Percentiles rank a stretch among this genome's conserved stretches.
These are phyloP conservation scores for Drosera spatulata DNA, from an alignment of 179 eudicot genomes.

Conservation along the genomic window DNA sequence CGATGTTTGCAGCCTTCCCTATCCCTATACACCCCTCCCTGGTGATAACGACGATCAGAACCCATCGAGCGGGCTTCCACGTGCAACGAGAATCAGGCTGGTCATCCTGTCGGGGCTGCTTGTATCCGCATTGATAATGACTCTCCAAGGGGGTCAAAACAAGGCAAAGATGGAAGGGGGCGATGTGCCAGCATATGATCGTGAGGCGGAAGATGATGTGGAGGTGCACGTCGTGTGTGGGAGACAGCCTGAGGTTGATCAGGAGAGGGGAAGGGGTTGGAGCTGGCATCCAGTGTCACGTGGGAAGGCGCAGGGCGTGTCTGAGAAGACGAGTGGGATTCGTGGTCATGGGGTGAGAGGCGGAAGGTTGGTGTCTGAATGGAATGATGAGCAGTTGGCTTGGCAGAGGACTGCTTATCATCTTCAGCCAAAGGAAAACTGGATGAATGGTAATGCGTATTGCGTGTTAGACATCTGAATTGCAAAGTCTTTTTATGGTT, in stretches of 20 bases:
- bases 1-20: conserved; percentile 8
- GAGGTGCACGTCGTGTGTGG: conserved; percentile 6
- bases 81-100: conserved; percentile 14
- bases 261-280: neutral
- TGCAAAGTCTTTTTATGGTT: neutral
- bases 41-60: neutral
- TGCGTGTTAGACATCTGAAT: neutral
- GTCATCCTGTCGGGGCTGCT: conserved; percentile 16
- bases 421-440: conserved; percentile 45
- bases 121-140: conserved; percentile 16
- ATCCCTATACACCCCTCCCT: conserved; percentile 18
- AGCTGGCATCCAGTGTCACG: conserved; percentile 12
- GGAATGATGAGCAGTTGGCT: conserved; percentile 31
- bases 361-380: conserved; percentile 18
- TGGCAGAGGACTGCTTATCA: conserved; percentile 58
- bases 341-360: conserved; percentile 3
- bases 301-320: conserved; percentile 47
- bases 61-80: neutral
- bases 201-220: neutral
- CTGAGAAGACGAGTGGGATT: conserved; percentile 29
- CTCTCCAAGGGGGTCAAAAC: conserved; percentile 5
- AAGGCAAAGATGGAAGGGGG: neutral
- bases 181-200: neutral
- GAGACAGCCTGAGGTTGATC: neutral
- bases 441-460: conserved; percentile 50